phyloP scores from a whole-genome alignment of 208 protist species.

The Strigomonas galati region DNA sequence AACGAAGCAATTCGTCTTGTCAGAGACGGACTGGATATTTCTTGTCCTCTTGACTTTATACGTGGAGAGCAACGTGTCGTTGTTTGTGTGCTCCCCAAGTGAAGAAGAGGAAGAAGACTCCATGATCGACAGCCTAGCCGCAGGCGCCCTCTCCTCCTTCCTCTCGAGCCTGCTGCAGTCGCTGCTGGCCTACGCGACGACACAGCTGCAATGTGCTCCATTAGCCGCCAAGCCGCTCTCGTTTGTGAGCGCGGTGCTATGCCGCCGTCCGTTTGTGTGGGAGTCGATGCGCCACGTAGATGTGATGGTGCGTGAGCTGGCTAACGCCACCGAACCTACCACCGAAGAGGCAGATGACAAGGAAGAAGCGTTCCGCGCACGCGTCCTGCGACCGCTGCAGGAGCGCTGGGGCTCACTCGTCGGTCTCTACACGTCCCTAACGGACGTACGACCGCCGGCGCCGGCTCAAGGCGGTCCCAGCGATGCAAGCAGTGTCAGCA shows the following conservation, averaged over 20 bases:
- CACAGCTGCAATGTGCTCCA: neutral
- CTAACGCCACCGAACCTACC: neutral
- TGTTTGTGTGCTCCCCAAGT: too few relatives aligned
- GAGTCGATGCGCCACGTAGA: neutral
- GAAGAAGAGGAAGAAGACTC: too few relatives aligned
- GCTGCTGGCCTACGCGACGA: slow-evolving; percentile 12
- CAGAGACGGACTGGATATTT: slow-evolving; percentile 27
- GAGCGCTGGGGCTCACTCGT: slow-evolving; percentile 12
- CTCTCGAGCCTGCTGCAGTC: slow-evolving; percentile 12
- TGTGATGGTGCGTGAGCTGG: neutral
- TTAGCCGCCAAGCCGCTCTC: neutral
- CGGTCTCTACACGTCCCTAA: slow-evolving; percentile 20
- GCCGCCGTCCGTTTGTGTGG: neutral
- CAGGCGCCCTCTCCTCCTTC: slow-evolving; percentile 7
- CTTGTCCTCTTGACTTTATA: slow-evolving; percentile 6
- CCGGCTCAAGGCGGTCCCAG: slow-evolving; percentile 18
- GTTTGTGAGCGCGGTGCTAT: neutral
- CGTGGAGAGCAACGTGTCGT: neutral
- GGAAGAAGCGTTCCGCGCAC: neutral
- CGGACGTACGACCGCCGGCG: slow-evolving; percentile 20
- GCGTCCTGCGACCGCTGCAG: neutral
- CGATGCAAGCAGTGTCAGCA: neutral
- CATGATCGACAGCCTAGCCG: slow-evolving; percentile 13
- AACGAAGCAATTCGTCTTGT: slow-evolving; percentile 10
- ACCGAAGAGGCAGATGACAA: neutral